Percentiles rank a stretch among this genome's conserved stretches.
Evolutionary conservation across 2,329 filamentous ascomycete species (phyloP).

Genomic region (Neonectria ditissima): DNA sequence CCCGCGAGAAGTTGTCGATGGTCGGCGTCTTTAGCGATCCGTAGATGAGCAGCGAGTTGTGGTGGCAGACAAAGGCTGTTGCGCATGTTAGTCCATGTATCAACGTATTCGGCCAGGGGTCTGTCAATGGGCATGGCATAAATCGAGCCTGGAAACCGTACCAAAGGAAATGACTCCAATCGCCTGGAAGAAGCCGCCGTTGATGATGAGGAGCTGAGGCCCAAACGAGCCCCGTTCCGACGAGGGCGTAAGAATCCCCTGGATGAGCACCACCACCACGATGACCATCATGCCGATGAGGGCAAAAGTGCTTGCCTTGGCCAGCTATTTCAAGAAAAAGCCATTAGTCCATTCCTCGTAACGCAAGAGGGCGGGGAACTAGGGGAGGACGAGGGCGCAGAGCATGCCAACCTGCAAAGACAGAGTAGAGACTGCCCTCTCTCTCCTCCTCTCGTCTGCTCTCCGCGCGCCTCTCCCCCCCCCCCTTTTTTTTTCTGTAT

Average conservation of each 20-base stretch:
- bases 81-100: slow-evolving; percentile 4
- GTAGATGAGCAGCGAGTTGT: slow-evolving; percentile 98
- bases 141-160: slow-evolving; percentile 55
- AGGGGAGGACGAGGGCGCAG: neutral
- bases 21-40: slow-evolving; percentile 94
- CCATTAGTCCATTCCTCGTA: slow-evolving; percentile 26
- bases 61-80: slow-evolving; percentile 77
- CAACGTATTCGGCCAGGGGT: too few species aligned
- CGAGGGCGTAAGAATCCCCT: slow-evolving; percentile 79
- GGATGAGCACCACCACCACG: slow-evolving; percentile 85
- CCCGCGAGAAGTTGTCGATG: slow-evolving; percentile 90
- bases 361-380: neutral
- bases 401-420: neutral
- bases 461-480: neutral
- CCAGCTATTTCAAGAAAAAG: slow-evolving; percentile 69
- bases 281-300: slow-evolving; percentile 94
- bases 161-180: slow-evolving; percentile 98
- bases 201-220: slow-evolving; percentile 79
- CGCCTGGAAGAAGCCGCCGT: slow-evolving; percentile 91
- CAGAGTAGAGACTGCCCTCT: neutral
- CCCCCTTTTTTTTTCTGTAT: neutral
- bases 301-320: slow-evolving; percentile 94
- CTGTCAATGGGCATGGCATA: neutral
- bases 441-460: neutral
- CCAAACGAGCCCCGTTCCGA: slow-evolving; percentile 79